Conservation (phyloP, 345 rosid genomes). For the Leavenworthia alabamica region DNA sequence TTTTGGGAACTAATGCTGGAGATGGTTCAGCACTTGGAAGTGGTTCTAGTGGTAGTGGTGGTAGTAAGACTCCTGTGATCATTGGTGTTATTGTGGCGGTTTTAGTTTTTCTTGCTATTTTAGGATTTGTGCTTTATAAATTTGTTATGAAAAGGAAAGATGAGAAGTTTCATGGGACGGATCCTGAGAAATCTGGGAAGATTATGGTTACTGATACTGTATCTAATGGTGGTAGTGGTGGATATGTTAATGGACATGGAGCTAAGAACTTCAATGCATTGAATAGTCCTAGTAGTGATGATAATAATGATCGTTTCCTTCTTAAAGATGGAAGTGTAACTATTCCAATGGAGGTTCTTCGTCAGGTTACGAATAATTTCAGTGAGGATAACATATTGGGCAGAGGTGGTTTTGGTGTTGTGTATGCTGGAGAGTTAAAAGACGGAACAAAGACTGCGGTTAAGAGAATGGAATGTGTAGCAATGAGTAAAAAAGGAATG, state of each 20-base stretch:
- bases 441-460: slow-evolving; percentile 85
- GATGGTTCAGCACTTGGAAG: slow-evolving; percentile 20
- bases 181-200: slow-evolving; percentile 40
- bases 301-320: slow-evolving; percentile 42
- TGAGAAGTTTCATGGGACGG: slow-evolving; percentile 37
- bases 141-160: slow-evolving; percentile 34
- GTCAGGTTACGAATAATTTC: slow-evolving; percentile 67
- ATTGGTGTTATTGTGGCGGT: slow-evolving; percentile 41
- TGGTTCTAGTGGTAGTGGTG: background rate
- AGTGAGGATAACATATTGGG: slow-evolving; percentile 63
- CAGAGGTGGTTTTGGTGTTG: slow-evolving; percentile 86
- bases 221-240: slow-evolving; percentile 16
- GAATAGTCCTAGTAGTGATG: slow-evolving; percentile 57
- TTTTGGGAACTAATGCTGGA: slow-evolving; percentile 37
- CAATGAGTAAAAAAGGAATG: slow-evolving; percentile 62
- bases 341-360: slow-evolving; percentile 62
- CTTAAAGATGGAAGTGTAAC: slow-evolving; percentile 56
- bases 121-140: slow-evolving; percentile 46
- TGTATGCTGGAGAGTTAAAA: slow-evolving; percentile 70
- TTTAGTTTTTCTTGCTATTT: slow-evolving; percentile 38
- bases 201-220: slow-evolving; percentile 32
- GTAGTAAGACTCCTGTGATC: slow-evolving; percentile 41
- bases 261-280: slow-evolving; percentile 37
- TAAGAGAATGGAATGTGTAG: slow-evolving; percentile 68
- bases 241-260: slow-evolving; percentile 31